Evolutionary conservation across 257 asterid genomes (phyloP), one percentile per base, ranked within the genome.

Genomic region (Gentiana macrophylla): DNA sequence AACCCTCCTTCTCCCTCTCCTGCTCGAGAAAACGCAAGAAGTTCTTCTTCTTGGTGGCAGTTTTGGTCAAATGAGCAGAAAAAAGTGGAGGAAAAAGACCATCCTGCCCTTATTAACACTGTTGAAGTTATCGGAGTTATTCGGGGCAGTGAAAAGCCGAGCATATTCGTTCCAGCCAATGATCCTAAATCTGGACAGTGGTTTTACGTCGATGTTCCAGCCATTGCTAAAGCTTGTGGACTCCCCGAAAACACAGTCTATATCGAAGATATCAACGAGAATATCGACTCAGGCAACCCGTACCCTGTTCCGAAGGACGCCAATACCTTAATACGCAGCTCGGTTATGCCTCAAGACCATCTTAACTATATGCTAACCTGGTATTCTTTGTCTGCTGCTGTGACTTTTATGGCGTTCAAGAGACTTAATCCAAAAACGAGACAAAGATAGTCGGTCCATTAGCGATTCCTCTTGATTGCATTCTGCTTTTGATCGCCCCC

Each of bases 271-370:
- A 76, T 81, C 71, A 84, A 81, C 44, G 96, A 80, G 24, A 74
- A 91, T 52, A 62, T 87, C 37, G 74, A 79, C 66, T 83, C 82
- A n/a, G 77, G 96, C 68, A 79, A 66, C 60, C 98, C 94, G 4
- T 91, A 91, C 73, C 98, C 98, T 1, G 50, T 91, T 48, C 98
- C 94, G 8, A 91, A 87, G 81, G 94, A 91, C 60, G 66, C 65
- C 53, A 79, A 73, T 70, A 66, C 84, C 48, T 77, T 91, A 46
- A 76, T 83, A 54, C 82, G 78, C 53, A 84, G 90, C 60, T 87
- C 98, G 49, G 95, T 86, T 12, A 91, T 91, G 98, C 97, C 97
- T 15, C 97, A 81, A 66, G 93, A 91, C 70, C 98, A 87, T 76
- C 84, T 91, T 44, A 84, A 91, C 78, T 87, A 91, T 66, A 79